These are phyloP conservation scores for Eucalyptus globulus DNA, from an alignment of 345 rosid species.

Conservation along the genomic window DNA sequence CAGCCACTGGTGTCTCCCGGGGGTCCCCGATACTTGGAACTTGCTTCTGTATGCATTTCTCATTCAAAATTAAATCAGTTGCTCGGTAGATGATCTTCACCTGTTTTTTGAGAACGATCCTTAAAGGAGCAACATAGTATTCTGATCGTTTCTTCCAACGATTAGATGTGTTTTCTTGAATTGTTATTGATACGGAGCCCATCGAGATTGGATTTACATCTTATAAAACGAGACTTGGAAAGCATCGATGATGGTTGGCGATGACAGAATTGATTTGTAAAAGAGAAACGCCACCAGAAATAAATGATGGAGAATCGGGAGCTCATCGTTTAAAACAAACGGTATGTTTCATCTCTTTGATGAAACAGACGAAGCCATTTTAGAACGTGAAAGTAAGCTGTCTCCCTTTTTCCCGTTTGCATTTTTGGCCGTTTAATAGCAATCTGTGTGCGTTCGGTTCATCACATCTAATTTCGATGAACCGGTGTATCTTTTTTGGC, in stretches of 20 bases:
- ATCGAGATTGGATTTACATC: neutral
- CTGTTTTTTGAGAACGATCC: neutral
- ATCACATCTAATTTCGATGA: neutral
- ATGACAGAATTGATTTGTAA: neutral
- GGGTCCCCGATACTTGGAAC: constrained; percentile 50
- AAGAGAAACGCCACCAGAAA: neutral
- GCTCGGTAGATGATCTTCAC: neutral
- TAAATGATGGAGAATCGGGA: neutral
- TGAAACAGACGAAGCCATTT: neutral
- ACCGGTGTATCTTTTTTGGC: too few species aligned
- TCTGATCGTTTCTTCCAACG: neutral
- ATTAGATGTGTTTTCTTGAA: neutral
- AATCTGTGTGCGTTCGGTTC: neutral
- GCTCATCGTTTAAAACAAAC: neutral
- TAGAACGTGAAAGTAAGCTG: neutral
- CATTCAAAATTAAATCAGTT: neutral
- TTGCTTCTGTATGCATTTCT: constrained; percentile 13
- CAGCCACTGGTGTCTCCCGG: constrained; percentile 58
- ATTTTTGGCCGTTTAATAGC: neutral
- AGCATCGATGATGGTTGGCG: neutral
- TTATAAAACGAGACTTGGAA: neutral
- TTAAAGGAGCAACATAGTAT: neutral
- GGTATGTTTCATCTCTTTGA: neutral
- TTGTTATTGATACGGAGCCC: neutral
- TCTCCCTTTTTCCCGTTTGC: neutral